Conservation (phyloP, 2,329 filamentous ascomycete genomes). For the Aureobasidium vineae region DNA sequence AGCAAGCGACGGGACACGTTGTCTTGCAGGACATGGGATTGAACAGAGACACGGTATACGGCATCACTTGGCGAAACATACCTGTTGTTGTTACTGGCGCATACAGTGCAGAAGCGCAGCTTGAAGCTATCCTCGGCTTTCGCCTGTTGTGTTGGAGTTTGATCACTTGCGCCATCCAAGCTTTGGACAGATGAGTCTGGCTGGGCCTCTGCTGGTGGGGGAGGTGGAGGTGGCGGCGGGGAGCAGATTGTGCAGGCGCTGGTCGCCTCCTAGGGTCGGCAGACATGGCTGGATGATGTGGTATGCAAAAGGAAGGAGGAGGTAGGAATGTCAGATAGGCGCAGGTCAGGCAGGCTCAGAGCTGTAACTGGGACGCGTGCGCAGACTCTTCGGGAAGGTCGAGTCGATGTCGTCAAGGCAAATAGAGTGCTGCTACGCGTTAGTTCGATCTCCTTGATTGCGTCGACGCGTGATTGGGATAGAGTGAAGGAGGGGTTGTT, state of each 20-base stretch:
- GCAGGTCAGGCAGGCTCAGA: not conserved
- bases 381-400: constrained; percentile 14
- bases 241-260: constrained; percentile 38
- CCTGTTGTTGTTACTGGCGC: constrained; percentile 96
- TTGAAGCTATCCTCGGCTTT: constrained; percentile 65
- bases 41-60: not conserved
- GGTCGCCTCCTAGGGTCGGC: constrained; percentile 48
- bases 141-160: constrained; percentile 4
- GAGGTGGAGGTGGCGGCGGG: constrained; percentile 51
- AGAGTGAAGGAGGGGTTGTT: constrained; percentile 9
- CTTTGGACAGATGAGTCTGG: constrained; percentile 34
- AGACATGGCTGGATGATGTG: constrained; percentile 37
- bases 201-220: constrained; percentile 44
- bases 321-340: not conserved
- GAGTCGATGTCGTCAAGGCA: not conserved
- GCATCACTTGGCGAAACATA: constrained; percentile 45
- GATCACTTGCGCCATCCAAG: constrained; percentile 42
- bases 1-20: not conserved
- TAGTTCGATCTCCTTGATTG: not conserved
- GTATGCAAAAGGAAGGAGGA: not conserved
- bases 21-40: not conserved
- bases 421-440: constrained; percentile 18
- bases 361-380: not conserved
- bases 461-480: constrained; percentile 17
- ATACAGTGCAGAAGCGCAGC: constrained; percentile 97